Evolutionary conservation across 805 yeast genomes (phyloP), one percentile per base, ranked within the genome.

Genomic region (Kodamaea fukazawae): DNA sequence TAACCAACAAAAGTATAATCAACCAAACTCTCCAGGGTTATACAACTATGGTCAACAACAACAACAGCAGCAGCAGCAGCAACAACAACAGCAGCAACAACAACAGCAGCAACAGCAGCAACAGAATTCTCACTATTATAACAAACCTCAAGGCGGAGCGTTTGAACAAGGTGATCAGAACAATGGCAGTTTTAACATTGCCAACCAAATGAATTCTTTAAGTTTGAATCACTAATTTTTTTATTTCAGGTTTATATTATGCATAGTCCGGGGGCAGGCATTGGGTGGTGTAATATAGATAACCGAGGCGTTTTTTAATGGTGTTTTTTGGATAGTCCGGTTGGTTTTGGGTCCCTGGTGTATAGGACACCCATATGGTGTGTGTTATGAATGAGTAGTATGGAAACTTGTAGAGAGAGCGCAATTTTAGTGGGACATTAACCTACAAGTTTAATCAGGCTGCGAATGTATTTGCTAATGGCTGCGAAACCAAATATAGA

Each of bases 201-300:
- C 61, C 28, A 57, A 49, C 41, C 70, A 64, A 37, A 57, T 66
- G 43, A 61, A 61, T 45, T 56, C 68, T 10, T 55, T 61, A 45
- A 65, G 55, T 44, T 63, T 63, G 37, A 34, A 32, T 27, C 35
- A 32, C 15, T 28, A 20, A 27, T 16, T 26, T 25, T 22, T 25
- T 25, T 26, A 34, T 34, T 27, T 26, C 31, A 16, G 37, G 23
- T 34, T 34, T 34, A 29, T 27, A 34, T 34, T 25, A 25, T 34
- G 29, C 37, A 34, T 34, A 17, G 15, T 27, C 37, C 14, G 29
- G 14, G 14, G 29, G 25, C 37, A 26, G 11, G 20, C 30, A 12
- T 27, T n/a, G 35, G 20, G 35, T 18, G 35, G 23, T 32, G 35
- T 32, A 32, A 25, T 32, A 32, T 32, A 32, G 35, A 32, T 12